These are phyloP conservation scores for Pseudocohnilembus persalinus DNA, from an alignment of 169 alveolate species.

Conservation along the genomic window DNA sequence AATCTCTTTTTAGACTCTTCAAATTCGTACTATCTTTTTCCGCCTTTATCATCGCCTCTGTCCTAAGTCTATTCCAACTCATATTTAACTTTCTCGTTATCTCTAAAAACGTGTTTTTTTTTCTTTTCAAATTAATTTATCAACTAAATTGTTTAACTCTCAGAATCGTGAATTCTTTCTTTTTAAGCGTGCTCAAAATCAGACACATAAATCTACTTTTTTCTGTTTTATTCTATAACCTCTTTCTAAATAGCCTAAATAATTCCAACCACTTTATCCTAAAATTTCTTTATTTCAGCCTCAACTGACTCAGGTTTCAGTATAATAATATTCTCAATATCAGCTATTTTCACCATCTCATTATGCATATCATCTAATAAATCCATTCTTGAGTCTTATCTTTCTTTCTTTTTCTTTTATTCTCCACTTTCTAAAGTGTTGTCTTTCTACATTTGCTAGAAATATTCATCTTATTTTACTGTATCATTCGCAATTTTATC, in stretches of 20 bases:
- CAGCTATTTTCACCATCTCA: slow-evolving; percentile 57
- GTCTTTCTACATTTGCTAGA: slow-evolving; percentile 40
- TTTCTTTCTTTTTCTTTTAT: slow-evolving; percentile 24
- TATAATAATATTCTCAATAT: slow-evolving; percentile 45
- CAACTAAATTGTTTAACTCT: slow-evolving; percentile 55
- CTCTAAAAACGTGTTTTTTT: slow-evolving; percentile 50
- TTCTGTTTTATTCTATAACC: slow-evolving; percentile 36
- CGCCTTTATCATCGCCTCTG: neutral
- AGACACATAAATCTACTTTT: slow-evolving; percentile 14
- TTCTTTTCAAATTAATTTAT: slow-evolving; percentile 52
- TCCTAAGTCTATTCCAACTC: neutral
- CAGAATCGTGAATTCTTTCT: slow-evolving; percentile 55
- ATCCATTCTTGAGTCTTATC: slow-evolving; percentile 65
- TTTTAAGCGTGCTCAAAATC: slow-evolving; percentile 55
- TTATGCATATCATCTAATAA: slow-evolving; percentile 53
- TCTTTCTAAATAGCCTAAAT: slow-evolving; percentile 46
- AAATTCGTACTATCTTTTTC: neutral
- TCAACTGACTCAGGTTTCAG: slow-evolving; percentile 48
- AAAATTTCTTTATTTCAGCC: slow-evolving; percentile 58
- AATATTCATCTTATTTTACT: slow-evolving; percentile 37
- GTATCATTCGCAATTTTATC: slow-evolving; percentile 27
- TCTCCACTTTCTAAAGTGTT: slow-evolving; percentile 54
- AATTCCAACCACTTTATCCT: slow-evolving; percentile 45
- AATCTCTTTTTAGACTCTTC: neutral
- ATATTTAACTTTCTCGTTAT: slow-evolving; percentile 21